Base-by-base conservation (phyloP, 768 basidiomycete species). In the Phlebiopsis flavidoalba region DNA sequence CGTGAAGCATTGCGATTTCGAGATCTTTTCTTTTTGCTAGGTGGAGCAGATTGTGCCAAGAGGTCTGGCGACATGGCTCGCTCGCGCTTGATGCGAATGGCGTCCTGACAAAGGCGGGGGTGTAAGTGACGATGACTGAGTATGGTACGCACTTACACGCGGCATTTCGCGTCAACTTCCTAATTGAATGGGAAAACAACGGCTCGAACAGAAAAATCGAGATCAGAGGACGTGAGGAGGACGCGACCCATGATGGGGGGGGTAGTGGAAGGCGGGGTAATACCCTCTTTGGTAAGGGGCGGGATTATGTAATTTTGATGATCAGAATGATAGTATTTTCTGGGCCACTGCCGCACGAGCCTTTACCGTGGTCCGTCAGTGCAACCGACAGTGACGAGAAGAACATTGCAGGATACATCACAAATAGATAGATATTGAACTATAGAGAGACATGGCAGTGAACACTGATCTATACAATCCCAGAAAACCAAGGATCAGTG, bases 31-130 rank as follows among this genome's bases (percentile, higher is more conserved):
- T 59, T 65, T 45, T 60, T 59, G 17, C 5, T n/a, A 1, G 50
- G 47, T 6, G 46, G 57, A 15, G 47, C 21, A 17, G 47, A 35
- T 19, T 59, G 58, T 8, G 43, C 5, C 19, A 10, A 22, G 5
- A 55, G 8, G 22, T 19, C 22, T 7, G 65, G 65, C 17, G 65
- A 65, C 46, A 40, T 58, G 5, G 65, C 65, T 33, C 62, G 62
- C 19, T 65, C 65, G 24, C 65, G 62, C 51, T 65, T 65, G 17
- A 65, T 54, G 3, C 48, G 36, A 14, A 63, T 33, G 52, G 14
- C 35, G 31, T 43, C 40, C 40, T 43, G 8, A 8, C 40, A 17
- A n/a, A 43, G 40, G 12, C 11, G 40, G 17, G 3, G 8, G 10
- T 12, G 40, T 43, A 8, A 43, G 40, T 10, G 40, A 17, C 3